Evolutionary conservation across 108 stramenopile genomes (phyloP).

Genomic region (Aurantiochytrium sp.): DNA sequence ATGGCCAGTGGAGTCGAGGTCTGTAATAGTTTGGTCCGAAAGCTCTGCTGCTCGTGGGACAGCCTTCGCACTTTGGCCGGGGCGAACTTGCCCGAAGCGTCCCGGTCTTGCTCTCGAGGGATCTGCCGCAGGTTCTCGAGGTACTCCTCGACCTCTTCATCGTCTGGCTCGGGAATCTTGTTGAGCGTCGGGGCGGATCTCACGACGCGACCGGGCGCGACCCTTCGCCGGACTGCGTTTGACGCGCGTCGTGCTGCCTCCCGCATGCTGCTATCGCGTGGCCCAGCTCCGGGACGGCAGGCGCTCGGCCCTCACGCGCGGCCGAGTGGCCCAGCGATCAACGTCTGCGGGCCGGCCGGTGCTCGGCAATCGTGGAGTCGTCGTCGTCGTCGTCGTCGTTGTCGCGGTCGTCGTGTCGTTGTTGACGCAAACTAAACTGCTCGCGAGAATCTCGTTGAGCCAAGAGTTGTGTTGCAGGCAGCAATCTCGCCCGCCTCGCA

Average conservation of each 20-base stretch:
- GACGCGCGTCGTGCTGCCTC: neutral
- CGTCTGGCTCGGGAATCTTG: neutral
- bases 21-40: neutral
- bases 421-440: too few relatives aligned
- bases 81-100: neutral
- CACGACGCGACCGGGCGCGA: neutral
- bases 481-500: too few relatives aligned
- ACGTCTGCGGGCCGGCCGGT: too few relatives aligned
- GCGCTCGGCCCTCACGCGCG: too few relatives aligned
- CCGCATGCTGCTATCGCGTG: too few relatives aligned
- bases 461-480: too few relatives aligned
- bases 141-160: neutral
- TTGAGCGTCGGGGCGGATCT: neutral
- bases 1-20: neutral
- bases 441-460: too few relatives aligned
- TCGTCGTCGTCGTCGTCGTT: too few relatives aligned
- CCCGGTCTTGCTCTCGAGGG: neutral
- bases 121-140: neutral
- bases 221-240: neutral
- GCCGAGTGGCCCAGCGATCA: too few relatives aligned
- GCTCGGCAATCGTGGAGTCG: too few relatives aligned
- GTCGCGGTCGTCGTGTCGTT: too few relatives aligned
- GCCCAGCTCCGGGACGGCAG: too few relatives aligned
- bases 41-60: neutral
- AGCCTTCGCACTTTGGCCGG: neutral